phyloP scores from a whole-genome alignment of 345 rosid species.

The Gossypium longicalyx region DNA sequence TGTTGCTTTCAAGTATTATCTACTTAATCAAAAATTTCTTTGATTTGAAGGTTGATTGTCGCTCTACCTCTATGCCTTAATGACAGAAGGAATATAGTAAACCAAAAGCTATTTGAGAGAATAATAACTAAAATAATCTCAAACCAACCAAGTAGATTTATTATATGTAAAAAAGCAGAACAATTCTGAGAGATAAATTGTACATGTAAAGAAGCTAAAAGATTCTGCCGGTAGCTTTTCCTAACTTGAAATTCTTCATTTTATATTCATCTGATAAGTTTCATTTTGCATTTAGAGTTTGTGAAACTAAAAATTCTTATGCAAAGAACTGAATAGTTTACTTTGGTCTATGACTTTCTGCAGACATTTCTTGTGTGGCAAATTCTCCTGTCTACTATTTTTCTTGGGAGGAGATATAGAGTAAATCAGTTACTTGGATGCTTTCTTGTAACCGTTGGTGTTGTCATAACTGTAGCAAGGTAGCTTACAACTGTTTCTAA shows the following conservation, averaged over 20 bases:
- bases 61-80: neutral
- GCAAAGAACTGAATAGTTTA: conserved; percentile 7
- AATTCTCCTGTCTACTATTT: conserved; percentile 71
- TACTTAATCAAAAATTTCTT: neutral
- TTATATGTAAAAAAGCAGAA: neutral
- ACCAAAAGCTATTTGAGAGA: neutral
- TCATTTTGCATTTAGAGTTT: neutral
- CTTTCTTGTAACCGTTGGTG: conserved; percentile 76
- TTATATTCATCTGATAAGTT: neutral
- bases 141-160: neutral
- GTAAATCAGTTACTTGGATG: conserved; percentile 77
- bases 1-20: neutral
- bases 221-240: neutral
- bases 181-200: neutral
- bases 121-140: neutral
- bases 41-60: neutral
- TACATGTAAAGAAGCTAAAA: neutral
- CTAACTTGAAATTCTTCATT: neutral
- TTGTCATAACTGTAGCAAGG: conserved; percentile 91
- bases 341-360: conserved; percentile 24
- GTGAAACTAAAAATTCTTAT: neutral
- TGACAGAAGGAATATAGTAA: neutral
- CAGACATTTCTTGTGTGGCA: conserved; percentile 98
- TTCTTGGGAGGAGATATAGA: conserved; percentile 88
- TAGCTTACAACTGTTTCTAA: conserved; percentile 18